These are phyloP conservation scores for Apiospora koreana DNA, from an alignment of 2,329 filamentous ascomycete genomes.

Conservation along the genomic window DNA sequence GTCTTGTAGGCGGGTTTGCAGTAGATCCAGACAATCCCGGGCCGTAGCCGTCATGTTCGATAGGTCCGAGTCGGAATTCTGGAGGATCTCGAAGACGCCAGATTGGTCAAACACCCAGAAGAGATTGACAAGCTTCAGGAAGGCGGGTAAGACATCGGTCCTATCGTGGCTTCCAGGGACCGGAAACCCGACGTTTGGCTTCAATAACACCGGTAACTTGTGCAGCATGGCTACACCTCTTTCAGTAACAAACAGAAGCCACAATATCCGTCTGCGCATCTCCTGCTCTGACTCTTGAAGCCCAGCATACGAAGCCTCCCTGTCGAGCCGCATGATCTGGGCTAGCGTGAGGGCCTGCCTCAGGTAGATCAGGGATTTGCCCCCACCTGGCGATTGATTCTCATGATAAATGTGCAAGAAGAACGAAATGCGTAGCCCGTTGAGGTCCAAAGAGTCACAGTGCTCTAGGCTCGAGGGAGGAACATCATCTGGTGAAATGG, in stretches of 20 bases:
- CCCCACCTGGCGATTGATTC: slow-evolving; percentile 46
- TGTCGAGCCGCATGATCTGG: slow-evolving; percentile 49
- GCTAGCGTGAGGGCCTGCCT: slow-evolving; percentile 53
- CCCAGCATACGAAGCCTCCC: slow-evolving; percentile 40
- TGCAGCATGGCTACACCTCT: slow-evolving; percentile 52
- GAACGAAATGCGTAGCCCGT: slow-evolving; percentile 47
- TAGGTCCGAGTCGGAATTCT: slow-evolving; percentile 35
- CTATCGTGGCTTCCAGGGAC: slow-evolving; percentile 40
- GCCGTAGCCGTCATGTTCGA: slow-evolving; percentile 32
- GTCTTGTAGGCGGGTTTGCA: slow-evolving; percentile 46
- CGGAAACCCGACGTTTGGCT: slow-evolving; percentile 39
- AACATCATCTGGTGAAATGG: slow-evolving; percentile 21
- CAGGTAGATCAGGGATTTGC: slow-evolving; percentile 47
- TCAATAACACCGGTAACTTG: slow-evolving; percentile 47
- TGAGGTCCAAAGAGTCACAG: slow-evolving; percentile 33
- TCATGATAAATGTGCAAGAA: slow-evolving; percentile 55
- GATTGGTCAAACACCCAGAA: slow-evolving; percentile 54
- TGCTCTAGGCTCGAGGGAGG: slow-evolving; percentile 15
- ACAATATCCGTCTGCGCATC: slow-evolving; percentile 46
- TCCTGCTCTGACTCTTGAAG: slow-evolving; percentile 42
- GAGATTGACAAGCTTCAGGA: slow-evolving; percentile 48
- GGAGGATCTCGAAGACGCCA: slow-evolving; percentile 48
- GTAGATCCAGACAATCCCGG: slow-evolving; percentile 34
- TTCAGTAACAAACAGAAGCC: slow-evolving; percentile 52
- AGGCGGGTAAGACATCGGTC: slow-evolving; percentile 47